phyloP scores from a whole-genome alignment of 2,329 filamentous ascomycete genomes.

The Ophiostoma sp. region DNA sequence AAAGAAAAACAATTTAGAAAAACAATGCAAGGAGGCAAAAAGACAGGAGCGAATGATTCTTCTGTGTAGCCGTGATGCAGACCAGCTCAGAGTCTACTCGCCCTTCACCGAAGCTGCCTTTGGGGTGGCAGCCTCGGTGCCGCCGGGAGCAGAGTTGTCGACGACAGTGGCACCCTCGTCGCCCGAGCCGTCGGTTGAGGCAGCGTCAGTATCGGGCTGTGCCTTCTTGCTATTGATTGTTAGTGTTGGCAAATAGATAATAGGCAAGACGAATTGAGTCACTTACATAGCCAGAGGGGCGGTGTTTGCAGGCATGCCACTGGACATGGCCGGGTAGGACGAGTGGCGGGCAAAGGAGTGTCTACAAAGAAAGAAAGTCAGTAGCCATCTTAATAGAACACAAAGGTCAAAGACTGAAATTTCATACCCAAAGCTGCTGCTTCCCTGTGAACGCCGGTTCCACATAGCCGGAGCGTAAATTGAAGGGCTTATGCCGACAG shows the following conservation, averaged over 20 bases:
- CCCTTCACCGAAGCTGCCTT: slow-evolving; percentile 18
- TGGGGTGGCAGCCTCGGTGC: slow-evolving; percentile 28
- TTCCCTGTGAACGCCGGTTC: slow-evolving; percentile 33
- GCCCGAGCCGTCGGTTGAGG: slow-evolving; percentile 42
- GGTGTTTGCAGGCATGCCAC: not conserved
- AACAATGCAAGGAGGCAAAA: not conserved
- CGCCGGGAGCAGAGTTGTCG: slow-evolving; percentile 42
- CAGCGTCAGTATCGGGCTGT: slow-evolving; percentile 38
- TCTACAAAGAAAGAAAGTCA: not conserved
- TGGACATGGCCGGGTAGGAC: slow-evolving; percentile 15
- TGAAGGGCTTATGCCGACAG: slow-evolving; percentile 51
- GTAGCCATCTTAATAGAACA: not conserved
- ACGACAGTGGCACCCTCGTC: slow-evolving; percentile 53
- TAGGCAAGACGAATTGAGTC: not conserved
- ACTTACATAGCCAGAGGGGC: not conserved
- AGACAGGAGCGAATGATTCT: not conserved
- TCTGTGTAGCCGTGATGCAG: not conserved
- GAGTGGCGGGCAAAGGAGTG: slow-evolving; percentile 3
- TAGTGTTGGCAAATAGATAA: not conserved
- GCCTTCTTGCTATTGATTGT: slow-evolving; percentile 37
- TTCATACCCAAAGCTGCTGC: slow-evolving; percentile 28
- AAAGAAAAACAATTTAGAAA: not conserved
- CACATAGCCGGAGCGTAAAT: slow-evolving; percentile 41
- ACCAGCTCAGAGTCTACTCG: not conserved
- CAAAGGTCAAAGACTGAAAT: not conserved